Base-by-base conservation (phyloP, 2,329 filamentous ascomycete genomes). In the Verticillium dahliae region DNA sequence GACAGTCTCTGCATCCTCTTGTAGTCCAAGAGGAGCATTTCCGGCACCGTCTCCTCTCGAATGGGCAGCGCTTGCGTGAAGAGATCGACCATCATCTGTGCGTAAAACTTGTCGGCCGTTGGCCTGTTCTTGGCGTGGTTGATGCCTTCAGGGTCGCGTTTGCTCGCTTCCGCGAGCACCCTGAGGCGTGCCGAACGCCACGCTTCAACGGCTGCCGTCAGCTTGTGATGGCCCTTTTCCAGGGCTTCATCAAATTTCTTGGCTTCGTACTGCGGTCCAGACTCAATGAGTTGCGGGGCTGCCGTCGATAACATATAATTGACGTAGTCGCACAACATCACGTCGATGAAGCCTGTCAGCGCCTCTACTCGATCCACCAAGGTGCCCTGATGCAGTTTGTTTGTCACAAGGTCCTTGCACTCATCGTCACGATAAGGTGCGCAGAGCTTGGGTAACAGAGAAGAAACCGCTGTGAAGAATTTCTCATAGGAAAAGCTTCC, bases 401-500 rank as follows among this genome's bases (percentile, higher is more conserved):
- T 85, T 58, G 89, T 83, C 1, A 87, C 79, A 22, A 94, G 75
- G 2, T 83, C 81, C 70, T 90, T 88, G 62, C 92, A 88, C 70
- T 92, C 87, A 4, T 85, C 85, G 69, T 95, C 91, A n/a, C 91
- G 82, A 70, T 91, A 87, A 0, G 91, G 91, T 0, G 91, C 91
- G 68, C 91, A 94, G 14, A 95, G 83, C 70, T 90, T 90, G 6
- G 90, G 90, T 57, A 95, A 78, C 56, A 95, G 81, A 1, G 85
- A 84, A 1, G 85, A 86, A 81, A 94, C 91, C 65, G 91, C 90
- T 1, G 81, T 78, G 70, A 94, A 94, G 74, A 94, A 93, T 62
- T 86, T 89, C 66, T 90, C 87, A 66, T 93, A 93, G 0, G 90
- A 93, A 71, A 94, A 94, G 58, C 85, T 85, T 14, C 90, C 90